Evolutionary conservation across 345 rosid species (phyloP), one percentile per base, ranked within the genome.

Genomic region (Laguncularia racemosa): DNA sequence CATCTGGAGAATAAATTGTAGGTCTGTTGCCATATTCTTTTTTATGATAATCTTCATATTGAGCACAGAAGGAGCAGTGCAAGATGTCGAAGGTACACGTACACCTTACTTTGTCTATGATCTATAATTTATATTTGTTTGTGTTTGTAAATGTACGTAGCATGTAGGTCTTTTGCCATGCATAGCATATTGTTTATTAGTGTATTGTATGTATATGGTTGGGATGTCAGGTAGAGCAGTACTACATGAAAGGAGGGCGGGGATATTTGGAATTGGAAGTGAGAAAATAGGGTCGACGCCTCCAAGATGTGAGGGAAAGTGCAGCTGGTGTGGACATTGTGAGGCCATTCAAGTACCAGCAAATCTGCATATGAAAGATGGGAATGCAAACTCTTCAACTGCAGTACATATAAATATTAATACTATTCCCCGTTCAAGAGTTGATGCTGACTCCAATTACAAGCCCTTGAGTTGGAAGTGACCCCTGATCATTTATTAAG

Each of bases 401-500:
- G 20, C 33, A 16, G 44, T 20, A 15, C 8, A 50, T 40, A 48
- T 26, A 16, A 38, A 43, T 21, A 54, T n/a, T n/a, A n/a, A n/a
- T n/a, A n/a, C n/a, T n/a, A n/a, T 6, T 23, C 4, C 28, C 28
- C 46, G 81, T 69, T 80, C 60, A 17, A 84, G 84, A 73, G n/a
- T n/a, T 26, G 81, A 91, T 46, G 59, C 6, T 26, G 28, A 40
- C 74, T 68, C 98, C 46, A 81, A 90, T 58, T 91, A 91, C 71
- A 88, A 85, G 76, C 96, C 97, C 20, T 73, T 91, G 88, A 91
- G 89, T 65, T 91, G 97, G 97, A 91, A 91, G 67, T 88, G 96
- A 59, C 66, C 85, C 69, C 88, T 91, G 67, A 85, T 82, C 72
- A 78, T 88, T 45, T 96, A 96, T 50, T 91, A 12, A 47, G 21